Evolutionary conservation across 2,329 filamentous ascomycete genomes (phyloP), one percentile per base, ranked within the genome.

Genomic region (Claviceps arundinis): DNA sequence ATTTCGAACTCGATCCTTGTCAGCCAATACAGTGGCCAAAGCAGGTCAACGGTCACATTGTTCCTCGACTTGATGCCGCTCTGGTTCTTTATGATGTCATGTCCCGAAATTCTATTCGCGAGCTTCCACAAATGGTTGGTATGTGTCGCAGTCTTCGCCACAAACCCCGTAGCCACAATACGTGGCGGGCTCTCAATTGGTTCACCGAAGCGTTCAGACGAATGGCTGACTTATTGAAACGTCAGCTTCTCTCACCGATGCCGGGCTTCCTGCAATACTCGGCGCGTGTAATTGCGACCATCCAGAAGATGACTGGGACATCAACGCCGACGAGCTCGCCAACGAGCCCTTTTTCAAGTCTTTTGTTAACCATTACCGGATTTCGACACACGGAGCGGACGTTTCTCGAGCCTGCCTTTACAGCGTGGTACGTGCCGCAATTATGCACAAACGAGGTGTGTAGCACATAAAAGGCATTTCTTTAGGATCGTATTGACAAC

Each of bases 201-300:
- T 13, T 41, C 34, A 14, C n/a, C 37, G 41, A 26, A n/a, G 19
- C 6, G 8, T 30, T 17, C 14, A 5, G 37, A 16, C 14, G 24
- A 47, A 13, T 16, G 37, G 30, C 50, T 51, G 24, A 51, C 43
- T 48, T 22, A 2, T 17, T 48, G 47, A 54, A 40, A 50, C 30
- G 49, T 61, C 65, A 94, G 89, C 81, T 70, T 83, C 84, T 43
- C 74, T 95, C 50, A 78, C 81, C 53, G 85, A 84, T 60, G 82
- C 85, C 17, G 76, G 77, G 24, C 70, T 95, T 41, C 89, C 90
- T 8, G 85, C 85, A 50, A 77, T 91, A 56, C 77, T 96, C 43
- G 87, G 94, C 50, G 88, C 89, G 52, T 91, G 84, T 66, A 96
- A 96, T 74, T 95, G 88, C 72, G 91, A 96, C 66, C 79, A 82